Percentiles rank a stretch among this genome's conserved stretches.
phyloP scores from a whole-genome alignment of 2,329 filamentous ascomycete species.

The Phaeosphaeriaceae sp. region DNA sequence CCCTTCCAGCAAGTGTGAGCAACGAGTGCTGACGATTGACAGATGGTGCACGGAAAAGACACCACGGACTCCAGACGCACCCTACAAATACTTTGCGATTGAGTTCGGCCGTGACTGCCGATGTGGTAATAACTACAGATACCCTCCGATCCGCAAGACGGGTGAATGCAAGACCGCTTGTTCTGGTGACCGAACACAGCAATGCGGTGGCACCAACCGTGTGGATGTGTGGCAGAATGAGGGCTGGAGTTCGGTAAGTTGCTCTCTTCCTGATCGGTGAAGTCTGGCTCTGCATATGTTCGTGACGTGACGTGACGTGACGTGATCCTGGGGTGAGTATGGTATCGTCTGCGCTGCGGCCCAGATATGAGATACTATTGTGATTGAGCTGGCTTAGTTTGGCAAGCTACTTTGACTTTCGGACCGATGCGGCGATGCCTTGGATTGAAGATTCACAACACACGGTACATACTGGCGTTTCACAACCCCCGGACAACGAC shows the following conservation, averaged over 20 bases:
- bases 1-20: not conserved
- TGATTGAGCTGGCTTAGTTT: not conserved
- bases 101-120: constrained; percentile 8
- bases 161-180: constrained; percentile 5
- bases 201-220: constrained; percentile 10
- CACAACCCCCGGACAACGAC: not conserved
- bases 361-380: not conserved
- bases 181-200: not conserved
- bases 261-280: not conserved
- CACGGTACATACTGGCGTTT: not conserved
- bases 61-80: not conserved
- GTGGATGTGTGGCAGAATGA: constrained; percentile 8
- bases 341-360: constrained; percentile 1
- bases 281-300: not conserved
- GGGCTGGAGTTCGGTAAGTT: constrained; percentile 8
- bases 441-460: not conserved
- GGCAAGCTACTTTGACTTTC: not conserved
- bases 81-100: constrained; percentile 16
- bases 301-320: not conserved
- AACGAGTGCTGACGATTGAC: constrained; percentile 2
- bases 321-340: not conserved
- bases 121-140: constrained; percentile 9
- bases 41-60: constrained; percentile 10
- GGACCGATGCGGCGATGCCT: not conserved
- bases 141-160: not conserved